Conservation (phyloP, 2,329 filamentous ascomycete species). For the Daldinia sp. region DNA sequence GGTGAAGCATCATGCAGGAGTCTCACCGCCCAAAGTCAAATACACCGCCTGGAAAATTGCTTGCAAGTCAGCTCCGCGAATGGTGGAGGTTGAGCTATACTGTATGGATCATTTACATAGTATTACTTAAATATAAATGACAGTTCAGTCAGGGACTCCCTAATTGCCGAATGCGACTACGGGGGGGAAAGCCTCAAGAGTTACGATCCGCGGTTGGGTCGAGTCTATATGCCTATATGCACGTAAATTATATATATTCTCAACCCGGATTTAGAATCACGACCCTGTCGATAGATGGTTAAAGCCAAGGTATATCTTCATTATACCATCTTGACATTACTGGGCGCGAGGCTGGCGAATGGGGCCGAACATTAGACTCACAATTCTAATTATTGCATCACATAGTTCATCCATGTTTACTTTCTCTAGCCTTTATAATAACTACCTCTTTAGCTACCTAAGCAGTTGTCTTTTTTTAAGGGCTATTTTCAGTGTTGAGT, state of each 20-base stretch:
- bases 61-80: constrained; percentile 13
- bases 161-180: constrained; percentile 17
- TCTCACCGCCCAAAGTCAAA: constrained; percentile 43
- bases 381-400: not conserved
- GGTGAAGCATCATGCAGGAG: constrained; percentile 46
- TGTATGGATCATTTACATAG: not conserved
- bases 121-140: constrained; percentile 19
- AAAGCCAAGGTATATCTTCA: constrained; percentile 4
- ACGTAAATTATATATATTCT: constrained; percentile 2
- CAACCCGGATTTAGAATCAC: constrained; percentile 4
- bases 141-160: constrained; percentile 10
- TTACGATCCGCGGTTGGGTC: constrained; percentile 2
- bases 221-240: not conserved
- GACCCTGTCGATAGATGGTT: not conserved
- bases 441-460: constrained; percentile 4
- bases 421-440: constrained; percentile 1
- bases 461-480: not conserved
- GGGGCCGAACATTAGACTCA: not conserved
- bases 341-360: constrained; percentile 2
- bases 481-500: not conserved
- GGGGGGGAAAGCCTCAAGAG: not conserved
- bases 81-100: constrained; percentile 6
- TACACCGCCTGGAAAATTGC: constrained; percentile 37
- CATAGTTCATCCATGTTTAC: constrained; percentile 7
- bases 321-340: not conserved